Percentiles rank a stretch among this genome's conserved stretches.
Evolutionary conservation across 75 land plant genomes (phyloP).

Genomic region (Azolla pinnata): DNA sequence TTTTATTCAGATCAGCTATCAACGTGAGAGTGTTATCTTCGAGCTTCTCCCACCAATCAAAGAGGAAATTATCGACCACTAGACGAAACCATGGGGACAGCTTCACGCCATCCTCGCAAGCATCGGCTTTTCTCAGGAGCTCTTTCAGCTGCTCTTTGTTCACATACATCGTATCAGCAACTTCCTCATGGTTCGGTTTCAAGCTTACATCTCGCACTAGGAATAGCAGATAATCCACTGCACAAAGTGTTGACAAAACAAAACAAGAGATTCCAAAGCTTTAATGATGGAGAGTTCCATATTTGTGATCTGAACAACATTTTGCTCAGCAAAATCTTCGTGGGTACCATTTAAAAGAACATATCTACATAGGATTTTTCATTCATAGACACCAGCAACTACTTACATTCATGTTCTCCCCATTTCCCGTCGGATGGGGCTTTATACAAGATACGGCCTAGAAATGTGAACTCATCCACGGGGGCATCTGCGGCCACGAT

Average conservation of each 20-base stretch:
- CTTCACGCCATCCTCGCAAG: conserved; percentile 80
- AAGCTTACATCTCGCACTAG: conserved; percentile 70
- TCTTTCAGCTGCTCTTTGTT: conserved; percentile 71
- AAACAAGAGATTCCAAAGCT: background rate
- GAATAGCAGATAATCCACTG: conserved; percentile 96
- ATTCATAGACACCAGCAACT: background rate
- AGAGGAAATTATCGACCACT: conserved; percentile 85
- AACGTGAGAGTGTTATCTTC: conserved; percentile 63
- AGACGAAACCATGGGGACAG: conserved; percentile 99
- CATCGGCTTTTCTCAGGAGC: conserved; percentile 81
- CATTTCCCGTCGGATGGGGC: conserved; percentile 99
- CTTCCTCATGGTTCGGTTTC: conserved; percentile 91
- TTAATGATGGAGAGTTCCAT: too few species aligned
- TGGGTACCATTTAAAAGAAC: too few species aligned
- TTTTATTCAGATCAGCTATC: conserved; percentile 68
- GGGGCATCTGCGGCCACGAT: conserved; percentile 80
- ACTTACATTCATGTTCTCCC: conserved; percentile 98
- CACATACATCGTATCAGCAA: conserved; percentile 84
- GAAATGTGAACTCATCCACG: conserved; percentile 67
- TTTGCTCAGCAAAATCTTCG: too few species aligned
- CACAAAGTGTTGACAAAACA: background rate
- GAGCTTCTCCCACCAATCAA: conserved; percentile 90
- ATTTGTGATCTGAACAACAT: too few species aligned
- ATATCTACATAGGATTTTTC: too few species aligned
- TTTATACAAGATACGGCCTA: conserved; percentile 88